Conservation (phyloP, 805 yeast species). For the Candida tammaniensis region DNA sequence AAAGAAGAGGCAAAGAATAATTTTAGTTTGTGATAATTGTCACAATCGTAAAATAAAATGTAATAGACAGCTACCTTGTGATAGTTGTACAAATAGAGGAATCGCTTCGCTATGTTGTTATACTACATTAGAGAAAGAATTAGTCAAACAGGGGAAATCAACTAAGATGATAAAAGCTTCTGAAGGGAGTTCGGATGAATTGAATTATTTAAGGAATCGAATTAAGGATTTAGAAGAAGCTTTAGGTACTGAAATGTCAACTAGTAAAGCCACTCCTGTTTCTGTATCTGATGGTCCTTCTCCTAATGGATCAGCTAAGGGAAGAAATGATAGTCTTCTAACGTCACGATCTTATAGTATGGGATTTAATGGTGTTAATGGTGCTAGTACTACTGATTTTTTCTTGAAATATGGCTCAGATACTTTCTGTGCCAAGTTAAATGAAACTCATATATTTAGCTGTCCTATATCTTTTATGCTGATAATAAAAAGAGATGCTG, state of each 20-base stretch:
- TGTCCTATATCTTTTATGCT: constrained; percentile 10
- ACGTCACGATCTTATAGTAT: not conserved
- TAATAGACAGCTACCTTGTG: constrained; percentile 32
- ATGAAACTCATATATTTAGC: constrained; percentile 7
- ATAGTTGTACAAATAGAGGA: constrained; percentile 17
- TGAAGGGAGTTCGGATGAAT: constrained; percentile 3
- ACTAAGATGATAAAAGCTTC: constrained; percentile 3
- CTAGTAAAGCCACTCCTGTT: not conserved
- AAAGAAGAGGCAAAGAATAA: constrained; percentile 38
- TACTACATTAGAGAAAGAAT: constrained; percentile 13
- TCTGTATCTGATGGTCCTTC: not conserved
- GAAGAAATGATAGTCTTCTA: not conserved
- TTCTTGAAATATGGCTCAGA: constrained; percentile 7
- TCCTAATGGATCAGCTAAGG: not conserved
- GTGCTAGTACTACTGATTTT: constrained; percentile 9
- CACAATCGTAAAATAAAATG: constrained; percentile 47
- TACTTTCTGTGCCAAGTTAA: constrained; percentile 3
- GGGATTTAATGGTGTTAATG: no score
- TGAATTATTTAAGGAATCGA: constrained; percentile 3
- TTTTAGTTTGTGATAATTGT: constrained; percentile 47
- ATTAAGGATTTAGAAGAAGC: constrained; percentile 9
- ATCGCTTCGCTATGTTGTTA: constrained; percentile 11
- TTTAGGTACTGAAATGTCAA: not conserved
- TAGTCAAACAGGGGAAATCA: constrained; percentile 14
- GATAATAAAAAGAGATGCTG: constrained; percentile 9